Conservation (phyloP, 805 yeast species). For the Metschnikowia vanudenii region DNA sequence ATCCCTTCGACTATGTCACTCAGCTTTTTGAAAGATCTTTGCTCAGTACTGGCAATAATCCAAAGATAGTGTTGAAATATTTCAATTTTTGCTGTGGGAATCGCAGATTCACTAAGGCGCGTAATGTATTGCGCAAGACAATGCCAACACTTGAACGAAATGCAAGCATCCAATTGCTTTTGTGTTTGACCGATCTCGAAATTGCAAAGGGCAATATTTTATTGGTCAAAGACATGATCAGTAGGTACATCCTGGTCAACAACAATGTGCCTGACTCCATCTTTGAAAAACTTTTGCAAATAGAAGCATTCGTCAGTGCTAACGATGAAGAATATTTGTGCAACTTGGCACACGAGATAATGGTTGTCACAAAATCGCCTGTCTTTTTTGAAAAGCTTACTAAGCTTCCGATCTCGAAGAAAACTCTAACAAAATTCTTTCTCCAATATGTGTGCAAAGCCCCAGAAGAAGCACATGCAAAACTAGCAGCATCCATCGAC, state of each 20-base stretch:
- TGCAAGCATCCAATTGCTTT: conserved; percentile 30
- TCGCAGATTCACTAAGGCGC: conserved; percentile 36
- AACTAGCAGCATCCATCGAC: not conserved
- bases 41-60: conserved; percentile 44
- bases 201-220: conserved; percentile 34
- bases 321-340: conserved; percentile 22
- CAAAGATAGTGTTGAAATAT: conserved; percentile 50
- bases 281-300: conserved; percentile 41
- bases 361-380: conserved; percentile 3
- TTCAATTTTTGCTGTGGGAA: conserved; percentile 39
- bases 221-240: conserved; percentile 37
- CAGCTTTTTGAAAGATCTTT: conserved; percentile 50
- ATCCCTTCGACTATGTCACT: conserved; percentile 21
- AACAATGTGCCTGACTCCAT: conserved; percentile 32
- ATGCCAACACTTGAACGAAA: conserved; percentile 17
- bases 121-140: conserved; percentile 38
- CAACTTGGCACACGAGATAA: conserved; percentile 5
- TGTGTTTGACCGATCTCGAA: conserved; percentile 46
- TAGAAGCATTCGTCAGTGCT: conserved; percentile 37
- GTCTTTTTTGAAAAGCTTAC: conserved; percentile 2
- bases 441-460: not conserved
- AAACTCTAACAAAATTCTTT: not conserved
- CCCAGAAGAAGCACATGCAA: not conserved
- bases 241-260: conserved; percentile 25
- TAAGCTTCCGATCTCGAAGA: conserved; percentile 1